These are phyloP conservation scores for Beauveria bassiana DNA, from an alignment of 2,329 filamentous ascomycete species.

Conservation along the genomic window DNA sequence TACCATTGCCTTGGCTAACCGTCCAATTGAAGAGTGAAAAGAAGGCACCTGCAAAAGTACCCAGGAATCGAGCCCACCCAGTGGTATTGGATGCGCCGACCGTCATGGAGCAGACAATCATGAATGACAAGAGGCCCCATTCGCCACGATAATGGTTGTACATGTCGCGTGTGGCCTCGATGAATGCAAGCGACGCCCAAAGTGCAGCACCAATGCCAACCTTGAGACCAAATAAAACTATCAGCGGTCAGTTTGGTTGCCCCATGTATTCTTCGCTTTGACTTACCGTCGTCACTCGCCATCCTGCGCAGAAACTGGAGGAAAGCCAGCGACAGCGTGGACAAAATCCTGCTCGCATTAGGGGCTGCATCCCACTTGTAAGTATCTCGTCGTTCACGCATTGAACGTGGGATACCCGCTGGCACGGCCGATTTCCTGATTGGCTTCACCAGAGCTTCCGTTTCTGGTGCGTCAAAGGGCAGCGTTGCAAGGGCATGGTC, in stretches of 20 bases:
- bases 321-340: slow-evolving; percentile 31
- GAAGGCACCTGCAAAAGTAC: slow-evolving; percentile 69
- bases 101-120: slow-evolving; percentile 94
- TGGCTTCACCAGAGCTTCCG: slow-evolving; percentile 27
- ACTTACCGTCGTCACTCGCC: slow-evolving; percentile 41
- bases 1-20: slow-evolving; percentile 61
- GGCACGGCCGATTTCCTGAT: slow-evolving; percentile 42
- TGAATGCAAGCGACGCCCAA: slow-evolving; percentile 76
- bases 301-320: slow-evolving; percentile 36
- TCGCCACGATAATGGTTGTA: slow-evolving; percentile 84
- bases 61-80: slow-evolving; percentile 71
- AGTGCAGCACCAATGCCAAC: slow-evolving; percentile 78
- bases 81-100: slow-evolving; percentile 89
- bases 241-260: neutral
- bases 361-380: slow-evolving; percentile 41
- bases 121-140: slow-evolving; percentile 91
- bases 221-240: slow-evolving; percentile 70
- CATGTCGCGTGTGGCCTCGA: slow-evolving; percentile 61
- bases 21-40: slow-evolving; percentile 71
- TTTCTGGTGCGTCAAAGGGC: slow-evolving; percentile 24
- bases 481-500: slow-evolving; percentile 12
- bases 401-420: slow-evolving; percentile 40
- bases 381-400: slow-evolving; percentile 38
- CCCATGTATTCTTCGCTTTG: too few relatives aligned
- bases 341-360: slow-evolving; percentile 31